These are phyloP conservation scores for Blastobotrys apis DNA, from an alignment of 1,139 yeast genomes.

Conservation along the genomic window DNA sequence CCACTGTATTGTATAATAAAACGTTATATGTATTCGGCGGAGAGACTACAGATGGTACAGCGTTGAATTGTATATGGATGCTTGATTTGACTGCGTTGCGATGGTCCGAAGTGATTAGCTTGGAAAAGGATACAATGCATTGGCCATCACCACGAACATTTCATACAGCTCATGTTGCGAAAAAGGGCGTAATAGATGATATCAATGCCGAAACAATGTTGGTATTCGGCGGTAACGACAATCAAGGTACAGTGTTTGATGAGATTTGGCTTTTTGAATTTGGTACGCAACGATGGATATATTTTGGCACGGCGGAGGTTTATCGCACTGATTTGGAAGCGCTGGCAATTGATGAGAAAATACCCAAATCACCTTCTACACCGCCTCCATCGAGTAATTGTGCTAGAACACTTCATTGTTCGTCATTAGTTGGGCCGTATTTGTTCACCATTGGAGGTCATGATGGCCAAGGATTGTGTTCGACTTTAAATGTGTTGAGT, in stretches of 20 bases:
- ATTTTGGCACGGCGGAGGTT: conserved; percentile 6
- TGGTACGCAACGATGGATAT: conserved; percentile 19
- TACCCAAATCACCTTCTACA: conserved; percentile 11
- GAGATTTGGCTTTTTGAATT: conserved; percentile 25
- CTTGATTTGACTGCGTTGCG: conserved; percentile 15
- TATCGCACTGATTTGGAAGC: not conserved
- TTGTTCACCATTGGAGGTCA: conserved; percentile 26
- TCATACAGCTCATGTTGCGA: conserved; percentile 24
- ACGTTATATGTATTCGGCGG: conserved; percentile 28
- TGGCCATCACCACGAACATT: conserved; percentile 26
- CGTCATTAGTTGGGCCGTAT: conserved; percentile 21
- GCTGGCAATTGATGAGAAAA: not conserved
- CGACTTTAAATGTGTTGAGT: conserved; percentile 19
- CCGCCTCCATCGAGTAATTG: conserved; percentile 9
- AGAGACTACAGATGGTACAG: conserved; percentile 14
- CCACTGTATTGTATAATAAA: conserved; percentile 14
- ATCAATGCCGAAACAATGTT: conserved; percentile 18
- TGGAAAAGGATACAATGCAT: conserved; percentile 23
- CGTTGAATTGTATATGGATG: conserved; percentile 26
- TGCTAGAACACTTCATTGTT: conserved; percentile 22
- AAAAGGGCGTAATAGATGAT: conserved; percentile 2
- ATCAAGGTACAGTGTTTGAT: conserved; percentile 18
- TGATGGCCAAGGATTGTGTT: conserved; percentile 22
- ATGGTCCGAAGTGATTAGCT: conserved; percentile 20
- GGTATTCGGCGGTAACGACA: conserved; percentile 24